These are phyloP conservation scores for Musa acuminata DNA, from an alignment of 176 grass and related monocot genomes.

Conservation along the genomic window DNA sequence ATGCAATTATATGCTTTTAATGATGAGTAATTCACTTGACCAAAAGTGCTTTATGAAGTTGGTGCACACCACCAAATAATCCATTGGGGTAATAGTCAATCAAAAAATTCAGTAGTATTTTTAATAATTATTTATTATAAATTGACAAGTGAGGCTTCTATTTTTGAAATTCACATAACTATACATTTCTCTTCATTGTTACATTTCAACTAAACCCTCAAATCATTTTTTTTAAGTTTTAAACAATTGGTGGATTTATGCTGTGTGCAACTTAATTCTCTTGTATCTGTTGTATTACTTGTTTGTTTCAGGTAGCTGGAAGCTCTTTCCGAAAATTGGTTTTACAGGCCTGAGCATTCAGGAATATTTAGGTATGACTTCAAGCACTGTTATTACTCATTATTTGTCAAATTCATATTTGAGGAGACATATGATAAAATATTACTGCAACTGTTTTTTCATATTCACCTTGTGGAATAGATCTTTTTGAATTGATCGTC, in stretches of 20 bases:
- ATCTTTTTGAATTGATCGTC: constrained; percentile 7
- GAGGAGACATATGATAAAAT: not conserved
- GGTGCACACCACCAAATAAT: too few relatives aligned
- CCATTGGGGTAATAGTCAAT: too few relatives aligned
- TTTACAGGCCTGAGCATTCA: constrained; percentile 30
- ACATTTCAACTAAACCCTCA: not conserved
- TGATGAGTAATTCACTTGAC: too few relatives aligned
- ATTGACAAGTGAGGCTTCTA: too few relatives aligned
- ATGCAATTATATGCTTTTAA: too few relatives aligned
- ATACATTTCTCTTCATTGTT: too few relatives aligned
- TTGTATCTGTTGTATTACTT: constrained; percentile 2
- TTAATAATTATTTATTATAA: too few relatives aligned
- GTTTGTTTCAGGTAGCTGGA: constrained; percentile 41
- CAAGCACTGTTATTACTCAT: not conserved
- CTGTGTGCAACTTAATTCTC: not conserved
- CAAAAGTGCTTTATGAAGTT: too few relatives aligned
- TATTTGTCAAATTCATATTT: not conserved
- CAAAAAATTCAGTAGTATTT: too few relatives aligned
- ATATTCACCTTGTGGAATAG: constrained; percentile 1
- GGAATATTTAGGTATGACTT: constrained; percentile 62
- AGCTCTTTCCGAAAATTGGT: constrained; percentile 75
- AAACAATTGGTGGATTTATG: not conserved
- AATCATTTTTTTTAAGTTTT: not conserved
- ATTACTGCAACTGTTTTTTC: not conserved
- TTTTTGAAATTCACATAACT: too few relatives aligned